Base-by-base conservation (phyloP, 306 rosid species). In the Dalbergia cultrata region DNA sequence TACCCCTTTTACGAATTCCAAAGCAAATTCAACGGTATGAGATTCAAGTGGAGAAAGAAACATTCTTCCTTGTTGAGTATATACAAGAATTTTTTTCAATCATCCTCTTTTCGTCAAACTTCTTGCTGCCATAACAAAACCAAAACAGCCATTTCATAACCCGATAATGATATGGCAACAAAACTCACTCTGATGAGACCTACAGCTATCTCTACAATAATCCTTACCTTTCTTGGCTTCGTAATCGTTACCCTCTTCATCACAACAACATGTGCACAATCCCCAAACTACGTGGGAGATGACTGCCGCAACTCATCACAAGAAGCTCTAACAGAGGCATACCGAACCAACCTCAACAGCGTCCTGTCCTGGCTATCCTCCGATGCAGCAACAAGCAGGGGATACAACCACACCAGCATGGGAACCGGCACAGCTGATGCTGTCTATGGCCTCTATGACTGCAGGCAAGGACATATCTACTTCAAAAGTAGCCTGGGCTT, bases 401-500 rank as follows among this genome's bases (percentile, higher is more conserved):
- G 87, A 7, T 80, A 75, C 21, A 80, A 80, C 58, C 72, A 80
- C 44, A 80, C 82, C 35, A 71, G 8, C 56, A 39, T 72, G 35
- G 87, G 81, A 33, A 76, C 4, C 2, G 71, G 13, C 41, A 54
- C 34, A 1, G 26, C 0, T 33, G 80, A 85, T 65, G 67, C 37
- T 2, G 67, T 76, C 7, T 85, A 85, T 50, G 88, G 77, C 9
- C 82, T 85, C 72, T 85, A 80, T 71, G 85, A 80, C 54, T 85
- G 88, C 44, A 72, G 53, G 53, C 12, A 45, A 10, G 13, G 12
- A 45, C 12, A 2, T 4, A 6, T 84, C 76, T 76, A 80, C 31
- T 26, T 1, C 0, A 26, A 26, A 26, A 26, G 31, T 2, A 26
- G 31, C 31, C 31, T 0, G 31, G 31, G 3, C 31, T 26, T 22